phyloP scores from a whole-genome alignment of 768 basidiomycete species.

The Russula griseocarnosa region DNA sequence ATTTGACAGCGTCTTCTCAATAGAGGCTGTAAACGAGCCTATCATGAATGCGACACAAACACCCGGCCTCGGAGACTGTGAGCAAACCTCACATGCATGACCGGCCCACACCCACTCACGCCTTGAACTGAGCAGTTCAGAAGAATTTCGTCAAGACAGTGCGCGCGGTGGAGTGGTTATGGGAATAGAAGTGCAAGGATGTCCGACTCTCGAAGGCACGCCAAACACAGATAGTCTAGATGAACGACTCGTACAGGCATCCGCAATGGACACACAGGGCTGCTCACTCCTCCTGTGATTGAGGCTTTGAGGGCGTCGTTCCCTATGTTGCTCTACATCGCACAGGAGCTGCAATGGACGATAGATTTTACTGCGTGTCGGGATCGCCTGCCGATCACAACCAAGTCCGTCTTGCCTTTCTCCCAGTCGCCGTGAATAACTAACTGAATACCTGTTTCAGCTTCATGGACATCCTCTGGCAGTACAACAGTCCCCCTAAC shows the following conservation, averaged over 20 bases:
- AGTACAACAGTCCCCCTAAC: conserved; percentile 62
- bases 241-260: not conserved
- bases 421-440: not conserved
- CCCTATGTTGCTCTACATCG: conserved; percentile 9
- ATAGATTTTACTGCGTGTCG: conserved; percentile 9
- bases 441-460: conserved; percentile 36
- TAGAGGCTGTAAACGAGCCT: conserved; percentile 77
- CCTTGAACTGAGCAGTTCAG: conserved; percentile 1
- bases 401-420: conserved; percentile 8
- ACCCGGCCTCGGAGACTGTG: conserved; percentile 68
- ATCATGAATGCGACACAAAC: conserved; percentile 67
- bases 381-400: conserved; percentile 10
- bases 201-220: not conserved
- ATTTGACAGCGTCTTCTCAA: conserved; percentile 61
- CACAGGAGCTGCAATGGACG: not conserved
- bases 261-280: conserved; percentile 1
- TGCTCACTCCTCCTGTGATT: conserved; percentile 7
- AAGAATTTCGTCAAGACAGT: conserved; percentile 4
- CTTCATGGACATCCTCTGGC: conserved; percentile 83
- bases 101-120: not conserved
- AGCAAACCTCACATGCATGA: conserved; percentile 28
- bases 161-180: conserved; percentile 23
- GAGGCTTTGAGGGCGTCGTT: conserved; percentile 15
- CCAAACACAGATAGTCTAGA: not conserved
- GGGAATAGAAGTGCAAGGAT: conserved; percentile 9